Conservation (phyloP, 1,284 basidiomycete genomes). For the Ustilago sp. region DNA sequence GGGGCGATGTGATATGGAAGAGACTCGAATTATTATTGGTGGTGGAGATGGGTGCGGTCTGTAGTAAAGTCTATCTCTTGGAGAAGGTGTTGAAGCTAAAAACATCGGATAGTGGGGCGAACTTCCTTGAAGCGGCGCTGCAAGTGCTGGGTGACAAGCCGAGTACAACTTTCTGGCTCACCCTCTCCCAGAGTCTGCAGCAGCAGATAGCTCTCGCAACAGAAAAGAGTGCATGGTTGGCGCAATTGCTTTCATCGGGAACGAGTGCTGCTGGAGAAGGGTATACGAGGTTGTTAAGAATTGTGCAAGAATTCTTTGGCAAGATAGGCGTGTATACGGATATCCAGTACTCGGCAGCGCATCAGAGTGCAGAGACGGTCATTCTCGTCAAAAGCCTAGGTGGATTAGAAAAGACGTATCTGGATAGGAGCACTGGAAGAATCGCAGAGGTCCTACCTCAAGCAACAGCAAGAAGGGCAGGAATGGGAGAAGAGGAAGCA, state of each 20-base stretch:
- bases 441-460: constrained; percentile 80
- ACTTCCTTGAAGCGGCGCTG: constrained; percentile 80
- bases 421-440: constrained; percentile 82
- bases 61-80: constrained; percentile 83
- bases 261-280: constrained; percentile 6
- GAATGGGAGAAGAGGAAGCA: constrained; percentile 12
- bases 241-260: constrained; percentile 84
- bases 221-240: constrained; percentile 83
- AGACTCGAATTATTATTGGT: constrained; percentile 81
- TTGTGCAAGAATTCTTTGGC: constrained; percentile 95
- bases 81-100: constrained; percentile 92
- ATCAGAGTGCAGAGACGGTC: constrained; percentile 92
- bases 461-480: constrained; percentile 1
- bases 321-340: constrained; percentile 95
- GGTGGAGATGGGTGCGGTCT: constrained; percentile 85
- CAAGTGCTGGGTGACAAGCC: constrained; percentile 88
- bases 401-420: constrained; percentile 83
- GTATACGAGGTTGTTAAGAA: constrained; percentile 84
- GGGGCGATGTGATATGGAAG: constrained; percentile 83
- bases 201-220: constrained; percentile 80
- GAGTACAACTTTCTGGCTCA: constrained; percentile 89
- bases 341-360: constrained; percentile 82
- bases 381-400: constrained; percentile 84
- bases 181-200: constrained; percentile 73
- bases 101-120: constrained; percentile 75